Base-by-base conservation (phyloP, 2,329 filamentous ascomycete genomes). In the Alternaria gaisen region DNA sequence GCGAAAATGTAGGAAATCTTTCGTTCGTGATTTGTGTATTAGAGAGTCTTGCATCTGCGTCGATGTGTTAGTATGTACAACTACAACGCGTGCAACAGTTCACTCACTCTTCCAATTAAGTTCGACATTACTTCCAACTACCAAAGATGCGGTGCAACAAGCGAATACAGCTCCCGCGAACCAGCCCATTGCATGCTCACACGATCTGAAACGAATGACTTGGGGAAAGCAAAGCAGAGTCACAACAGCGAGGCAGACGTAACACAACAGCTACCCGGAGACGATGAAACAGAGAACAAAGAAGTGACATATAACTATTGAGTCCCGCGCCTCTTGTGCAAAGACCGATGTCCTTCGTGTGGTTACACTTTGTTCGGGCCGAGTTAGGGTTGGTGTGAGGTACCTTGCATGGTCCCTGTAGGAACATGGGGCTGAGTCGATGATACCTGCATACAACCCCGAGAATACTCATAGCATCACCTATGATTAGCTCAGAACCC, bases 101-200 rank as follows among this genome's bases (percentile, higher is more conserved):
- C 26, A 58, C 58, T 48, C 34, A 61, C 58, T 34, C 20, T 44
- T 50, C 52, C n/a, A 12, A 38, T 28, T 20, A 36, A 34, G 36
- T 16, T 44, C 48, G 14, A n/a, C 54, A 53, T 48, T 43, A 40
- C 28, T 53, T 18, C 30, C 36, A 36, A 38, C 30, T 53, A 53
- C 24, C 42, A 48, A 40, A n/a, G 34, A 60, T 26, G 48, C 60
- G 47, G 58, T 34, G 42, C 34, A 64, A 42, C 20, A 68, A 50
- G 50, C 56, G 60, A 64, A 63, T 58, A 74, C 63, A 63, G 68
- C 60, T 58, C 60, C 65, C 68, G 71, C 75, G 70, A 74, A 69
- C 75, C 69, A 76, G 40, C 54, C 54, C 77, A 79, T 79, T 53
- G 76, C 75, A 78, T 76, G 65, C 56, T 74, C 69, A 70, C 67